phyloP scores from a whole-genome alignment of 306 rosid species.

The Pyrus betulifolia region DNA sequence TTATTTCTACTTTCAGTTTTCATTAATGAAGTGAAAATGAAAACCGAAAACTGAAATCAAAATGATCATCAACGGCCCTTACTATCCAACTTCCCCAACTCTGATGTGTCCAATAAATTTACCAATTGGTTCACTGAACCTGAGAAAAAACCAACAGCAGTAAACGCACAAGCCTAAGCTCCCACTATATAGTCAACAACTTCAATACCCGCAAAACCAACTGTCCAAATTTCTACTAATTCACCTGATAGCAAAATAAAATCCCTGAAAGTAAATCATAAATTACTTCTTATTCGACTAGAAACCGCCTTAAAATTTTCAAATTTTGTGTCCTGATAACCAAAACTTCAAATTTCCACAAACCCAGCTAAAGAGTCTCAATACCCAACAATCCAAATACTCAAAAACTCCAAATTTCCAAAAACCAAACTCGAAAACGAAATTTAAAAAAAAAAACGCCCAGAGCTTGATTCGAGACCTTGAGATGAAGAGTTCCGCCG shows the following conservation, averaged over 20 bases:
- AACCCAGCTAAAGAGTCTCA: background rate
- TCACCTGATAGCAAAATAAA: background rate
- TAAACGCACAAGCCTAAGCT: background rate
- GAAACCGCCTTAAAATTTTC: background rate
- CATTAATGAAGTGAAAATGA: background rate
- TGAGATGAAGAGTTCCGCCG: slow-evolving; percentile 88
- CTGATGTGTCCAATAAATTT: background rate
- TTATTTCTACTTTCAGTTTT: background rate
- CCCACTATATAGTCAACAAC: background rate
- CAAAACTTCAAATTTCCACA: background rate
- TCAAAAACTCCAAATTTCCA: background rate
- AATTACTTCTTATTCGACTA: too few species aligned
- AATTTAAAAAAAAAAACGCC: background rate
- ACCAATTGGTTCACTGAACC: background rate
- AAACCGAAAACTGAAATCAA: background rate
- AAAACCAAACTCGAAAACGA: background rate
- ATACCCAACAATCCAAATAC: background rate
- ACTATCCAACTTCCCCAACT: background rate
- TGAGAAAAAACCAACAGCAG: background rate
- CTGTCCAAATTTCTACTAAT: background rate
- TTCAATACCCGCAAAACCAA: background rate
- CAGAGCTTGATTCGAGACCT: slow-evolving; percentile 29
- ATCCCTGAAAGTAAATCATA: background rate
- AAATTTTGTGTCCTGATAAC: background rate
- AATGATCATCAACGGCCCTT: background rate